These are phyloP conservation scores for Solanum commersonii DNA, from an alignment of 257 asterid genomes.

Conservation along the genomic window DNA sequence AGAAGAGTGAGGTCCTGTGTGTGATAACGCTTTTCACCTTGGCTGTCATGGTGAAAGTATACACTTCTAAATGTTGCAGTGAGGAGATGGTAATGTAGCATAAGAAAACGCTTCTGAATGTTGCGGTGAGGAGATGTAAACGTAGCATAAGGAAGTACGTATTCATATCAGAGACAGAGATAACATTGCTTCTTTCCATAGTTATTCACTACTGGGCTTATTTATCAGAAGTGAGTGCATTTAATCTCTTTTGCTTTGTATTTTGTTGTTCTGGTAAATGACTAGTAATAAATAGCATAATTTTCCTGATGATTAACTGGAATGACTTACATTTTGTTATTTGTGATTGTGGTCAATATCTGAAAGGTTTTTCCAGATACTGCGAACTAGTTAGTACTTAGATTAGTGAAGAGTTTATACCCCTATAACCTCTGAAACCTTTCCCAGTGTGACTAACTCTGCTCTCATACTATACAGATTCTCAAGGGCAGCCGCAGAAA, in stretches of 20 bases:
- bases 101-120: neutral
- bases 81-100: neutral
- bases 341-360: neutral
- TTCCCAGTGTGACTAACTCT: slow-evolving; percentile 2
- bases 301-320: neutral
- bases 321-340: neutral
- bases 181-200: neutral
- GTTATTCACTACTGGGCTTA: neutral
- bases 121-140: neutral
- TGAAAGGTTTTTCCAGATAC: neutral
- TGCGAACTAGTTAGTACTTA: neutral
- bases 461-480: slow-evolving; percentile 31
- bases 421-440: neutral
- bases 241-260: neutral
- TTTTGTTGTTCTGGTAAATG: neutral
- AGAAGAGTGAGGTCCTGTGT: neutral
- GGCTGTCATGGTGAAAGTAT: neutral
- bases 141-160: neutral
- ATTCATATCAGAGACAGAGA: neutral
- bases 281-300: neutral
- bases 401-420: neutral
- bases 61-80: neutral
- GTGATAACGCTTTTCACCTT: neutral
- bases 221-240: neutral
- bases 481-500: slow-evolving; percentile 24